Evolutionary conservation across 371 early-diverging fungal genomes (phyloP).

Genomic region (Capillidium heterosporum): DNA sequence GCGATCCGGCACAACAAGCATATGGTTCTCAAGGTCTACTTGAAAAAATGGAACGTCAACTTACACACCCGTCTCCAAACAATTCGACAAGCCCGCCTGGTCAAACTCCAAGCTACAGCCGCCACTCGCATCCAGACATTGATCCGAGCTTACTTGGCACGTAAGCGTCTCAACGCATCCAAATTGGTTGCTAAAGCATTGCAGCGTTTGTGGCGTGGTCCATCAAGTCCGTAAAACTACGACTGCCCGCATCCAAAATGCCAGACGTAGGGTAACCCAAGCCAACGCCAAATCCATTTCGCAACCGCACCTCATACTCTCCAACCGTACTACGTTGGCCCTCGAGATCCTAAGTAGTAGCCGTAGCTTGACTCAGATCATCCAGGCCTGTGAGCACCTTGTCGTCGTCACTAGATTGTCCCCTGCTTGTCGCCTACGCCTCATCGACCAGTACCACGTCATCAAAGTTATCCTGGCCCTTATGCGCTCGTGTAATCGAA

Average conservation of each 20-base stretch:
- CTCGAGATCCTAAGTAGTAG: conserved; percentile 11
- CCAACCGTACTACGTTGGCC: conserved; percentile 18
- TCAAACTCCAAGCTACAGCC: background rate
- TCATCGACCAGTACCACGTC: conserved; percentile 18
- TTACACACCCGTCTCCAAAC: background rate
- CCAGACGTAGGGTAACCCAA: conserved; percentile 9
- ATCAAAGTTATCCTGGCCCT: conserved; percentile 15
- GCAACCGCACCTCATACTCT: conserved; percentile 18
- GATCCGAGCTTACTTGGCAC: background rate
- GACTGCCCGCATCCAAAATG: background rate
- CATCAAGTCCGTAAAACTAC: background rate
- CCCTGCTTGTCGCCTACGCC: conserved; percentile 15
- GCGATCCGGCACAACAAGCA: background rate
- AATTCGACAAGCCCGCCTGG: background rate
- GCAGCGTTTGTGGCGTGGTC: background rate
- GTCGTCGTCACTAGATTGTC: conserved; percentile 18
- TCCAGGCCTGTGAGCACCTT: conserved; percentile 5
- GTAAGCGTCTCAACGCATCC: background rate
- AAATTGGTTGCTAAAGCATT: background rate
- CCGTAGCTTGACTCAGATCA: background rate
- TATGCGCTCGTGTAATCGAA: conserved; percentile 19
- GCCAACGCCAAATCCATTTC: conserved; percentile 8
- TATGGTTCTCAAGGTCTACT: too few relatives aligned
- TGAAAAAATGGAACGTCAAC: background rate
- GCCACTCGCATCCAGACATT: background rate